A percentile compares a stretch with the other conserved stretches of the same genome.
phyloP scores from a whole-genome alignment of 768 basidiomycete species.

The Tylopilus rubrobrunneus region DNA sequence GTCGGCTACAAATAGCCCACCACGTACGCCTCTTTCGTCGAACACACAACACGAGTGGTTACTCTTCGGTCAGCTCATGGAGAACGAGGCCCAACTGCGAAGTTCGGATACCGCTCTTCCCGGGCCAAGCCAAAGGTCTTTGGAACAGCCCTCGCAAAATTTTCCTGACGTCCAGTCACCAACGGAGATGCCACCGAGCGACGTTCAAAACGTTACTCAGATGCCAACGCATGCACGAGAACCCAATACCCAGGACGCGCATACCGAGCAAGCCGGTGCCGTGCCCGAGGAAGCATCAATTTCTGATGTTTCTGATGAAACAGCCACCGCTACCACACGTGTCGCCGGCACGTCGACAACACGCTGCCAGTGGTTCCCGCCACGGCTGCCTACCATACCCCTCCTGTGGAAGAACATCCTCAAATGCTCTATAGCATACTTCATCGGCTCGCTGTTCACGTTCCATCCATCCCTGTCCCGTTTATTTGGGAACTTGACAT shows the following conservation, averaged over 20 bases:
- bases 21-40: conserved; percentile 16
- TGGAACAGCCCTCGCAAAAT: conserved; percentile 1
- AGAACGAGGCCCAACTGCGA: conserved; percentile 51
- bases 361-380: conserved; percentile 4
- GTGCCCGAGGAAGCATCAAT: conserved; percentile 14
- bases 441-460: conserved; percentile 89
- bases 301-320: conserved; percentile 9
- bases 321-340: conserved; percentile 6
- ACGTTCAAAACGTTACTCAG: not conserved
- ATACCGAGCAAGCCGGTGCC: not conserved
- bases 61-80: conserved; percentile 68
- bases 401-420: conserved; percentile 66
- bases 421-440: conserved; percentile 91
- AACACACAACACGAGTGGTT: conserved; percentile 49
- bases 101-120: not conserved
- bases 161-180: conserved; percentile 5
- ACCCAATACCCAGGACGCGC: not conserved
- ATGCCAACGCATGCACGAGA: not conserved
- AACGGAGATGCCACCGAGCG: not conserved
- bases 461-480: conserved; percentile 74
- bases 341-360: conserved; percentile 1
- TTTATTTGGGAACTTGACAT: conserved; percentile 58
- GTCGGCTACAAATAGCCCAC: conserved; percentile 8
- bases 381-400: conserved; percentile 38
- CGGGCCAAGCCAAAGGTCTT: conserved; percentile 3